Evolutionary conservation across 1,284 basidiomycete species (phyloP), one percentile per base, ranked within the genome.

Genomic region (Ceratobasidium papillatum): DNA sequence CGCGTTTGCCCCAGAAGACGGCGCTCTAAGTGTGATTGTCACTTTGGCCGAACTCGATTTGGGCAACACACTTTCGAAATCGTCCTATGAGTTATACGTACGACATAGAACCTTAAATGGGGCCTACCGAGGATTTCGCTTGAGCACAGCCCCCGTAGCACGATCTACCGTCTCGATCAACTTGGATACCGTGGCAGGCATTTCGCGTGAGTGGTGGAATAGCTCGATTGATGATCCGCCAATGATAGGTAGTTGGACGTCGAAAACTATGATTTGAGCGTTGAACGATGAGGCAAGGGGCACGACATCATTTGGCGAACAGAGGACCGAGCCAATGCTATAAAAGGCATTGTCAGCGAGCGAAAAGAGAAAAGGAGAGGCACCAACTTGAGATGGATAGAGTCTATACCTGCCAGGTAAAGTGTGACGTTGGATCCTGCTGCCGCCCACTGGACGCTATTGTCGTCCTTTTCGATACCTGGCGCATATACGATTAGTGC

Each of bases 201-300:
- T 89, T 80, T 99, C 95, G 71, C 90, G 89, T 0, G 95, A 96
- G 81, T 99, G 96, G 81, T 98, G 95, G 84, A 95, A 99, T 3
- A 99, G 84, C 80, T 98, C 96, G 73, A 97, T 92, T 47, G 94
- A 90, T 72, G 94, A 88, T 43, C 97, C 98, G 0, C 90, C 86
- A 19, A 92, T 94, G 77, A 99, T 93, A 0, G 98, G 98, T 51
- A 94, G 88, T 75, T 93, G 88, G 5, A 96, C 89, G 81, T 99
- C 96, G 81, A 99, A 99, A 1, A 98, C 89, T 68, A 99, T 93
- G 77, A 99, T 90, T 77, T 95, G 90, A 0, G 95, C 95, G 0
- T 86, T 88, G 81, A 99, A 97, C 4, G 85, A 84, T 0, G 88
- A 89, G 0, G 90, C 91, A 19, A 99, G 85, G 1, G 92, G 93